phyloP scores from a whole-genome alignment of 2,329 filamentous ascomycete species.

The Lasiodiplodia sp. region DNA sequence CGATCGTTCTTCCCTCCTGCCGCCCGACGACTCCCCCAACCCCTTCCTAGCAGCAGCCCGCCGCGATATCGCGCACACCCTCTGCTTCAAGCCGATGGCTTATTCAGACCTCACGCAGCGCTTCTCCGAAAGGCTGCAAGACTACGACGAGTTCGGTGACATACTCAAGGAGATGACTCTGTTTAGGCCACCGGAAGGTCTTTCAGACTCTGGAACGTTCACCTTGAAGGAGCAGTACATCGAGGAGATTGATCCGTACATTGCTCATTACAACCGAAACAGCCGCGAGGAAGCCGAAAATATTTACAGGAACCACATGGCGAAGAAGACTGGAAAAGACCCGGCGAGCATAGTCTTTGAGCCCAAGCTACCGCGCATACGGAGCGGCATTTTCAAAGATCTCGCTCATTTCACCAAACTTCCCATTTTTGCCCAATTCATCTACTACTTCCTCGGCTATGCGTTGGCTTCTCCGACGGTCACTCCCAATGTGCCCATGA shows the following conservation, averaged over 20 bases:
- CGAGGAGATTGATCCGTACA: slow-evolving; percentile 92
- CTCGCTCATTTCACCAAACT: slow-evolving; percentile 83
- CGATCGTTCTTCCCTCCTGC: slow-evolving; percentile 81
- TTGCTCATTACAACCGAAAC: slow-evolving; percentile 95
- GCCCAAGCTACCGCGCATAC: slow-evolving; percentile 78
- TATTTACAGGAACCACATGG: slow-evolving; percentile 85
- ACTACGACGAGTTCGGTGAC: slow-evolving; percentile 85
- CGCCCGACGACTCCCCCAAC: slow-evolving; percentile 69
- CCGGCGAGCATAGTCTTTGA: slow-evolving; percentile 89
- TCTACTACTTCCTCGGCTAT: slow-evolving; percentile 88
- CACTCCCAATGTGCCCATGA: slow-evolving; percentile 78
- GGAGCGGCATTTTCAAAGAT: slow-evolving; percentile 76
- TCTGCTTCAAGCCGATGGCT: slow-evolving; percentile 95
- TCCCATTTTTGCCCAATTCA: slow-evolving; percentile 85
- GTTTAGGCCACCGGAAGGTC: slow-evolving; percentile 87
- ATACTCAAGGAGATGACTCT: slow-evolving; percentile 87
- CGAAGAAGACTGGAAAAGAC: slow-evolving; percentile 83
- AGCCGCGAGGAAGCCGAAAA: slow-evolving; percentile 94
- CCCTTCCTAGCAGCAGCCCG: slow-evolving; percentile 76
- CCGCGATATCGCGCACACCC: slow-evolving; percentile 88
- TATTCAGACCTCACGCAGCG: slow-evolving; percentile 90
- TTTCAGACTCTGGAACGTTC: slow-evolving; percentile 93
- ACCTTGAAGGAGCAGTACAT: slow-evolving; percentile 87
- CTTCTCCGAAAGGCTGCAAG: slow-evolving; percentile 86
- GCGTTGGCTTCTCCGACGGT: slow-evolving; percentile 72